These are phyloP conservation scores for Blastomyces gilchristii DNA, from an alignment of 2,329 filamentous ascomycete species.

Conservation along the genomic window DNA sequence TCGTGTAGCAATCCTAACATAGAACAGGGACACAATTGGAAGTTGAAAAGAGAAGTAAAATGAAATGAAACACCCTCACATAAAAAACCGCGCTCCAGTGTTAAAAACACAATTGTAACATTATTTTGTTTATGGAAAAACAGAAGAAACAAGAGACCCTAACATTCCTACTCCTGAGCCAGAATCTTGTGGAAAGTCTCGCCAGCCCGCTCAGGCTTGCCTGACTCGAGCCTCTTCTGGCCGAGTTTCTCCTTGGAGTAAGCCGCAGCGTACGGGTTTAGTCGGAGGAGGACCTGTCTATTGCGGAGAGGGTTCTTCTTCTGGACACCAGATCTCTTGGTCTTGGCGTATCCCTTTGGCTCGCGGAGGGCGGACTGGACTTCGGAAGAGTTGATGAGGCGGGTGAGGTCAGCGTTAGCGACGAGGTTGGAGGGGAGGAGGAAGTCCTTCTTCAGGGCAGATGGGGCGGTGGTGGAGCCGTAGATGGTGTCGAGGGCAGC, in stretches of 20 bases:
- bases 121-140: slow-evolving; percentile 5
- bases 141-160: neutral
- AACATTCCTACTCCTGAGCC: slow-evolving; percentile 40
- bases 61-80: slow-evolving; percentile 1
- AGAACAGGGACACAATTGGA: too few species aligned
- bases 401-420: slow-evolving; percentile 86
- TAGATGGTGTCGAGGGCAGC: slow-evolving; percentile 95
- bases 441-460: slow-evolving; percentile 98
- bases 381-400: slow-evolving; percentile 98
- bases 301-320: slow-evolving; percentile 99
- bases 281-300: slow-evolving; percentile 95
- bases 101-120: neutral
- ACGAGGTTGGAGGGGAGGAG: slow-evolving; percentile 87
- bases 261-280: slow-evolving; percentile 93
- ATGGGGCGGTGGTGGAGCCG: slow-evolving; percentile 80
- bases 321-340: slow-evolving; percentile 84
- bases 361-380: slow-evolving; percentile 91
- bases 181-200: slow-evolving; percentile 45
- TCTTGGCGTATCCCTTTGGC: slow-evolving; percentile 78
- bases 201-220: slow-evolving; percentile 50
- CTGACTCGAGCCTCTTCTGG: slow-evolving; percentile 52
- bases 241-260: slow-evolving; percentile 82
- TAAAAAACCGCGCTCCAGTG: slow-evolving; percentile 2
- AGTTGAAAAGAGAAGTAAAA: neutral
- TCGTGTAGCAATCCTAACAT: neutral